Evolutionary conservation across 139 green algal species (phyloP).

Genomic region (Marvania coccoides): DNA sequence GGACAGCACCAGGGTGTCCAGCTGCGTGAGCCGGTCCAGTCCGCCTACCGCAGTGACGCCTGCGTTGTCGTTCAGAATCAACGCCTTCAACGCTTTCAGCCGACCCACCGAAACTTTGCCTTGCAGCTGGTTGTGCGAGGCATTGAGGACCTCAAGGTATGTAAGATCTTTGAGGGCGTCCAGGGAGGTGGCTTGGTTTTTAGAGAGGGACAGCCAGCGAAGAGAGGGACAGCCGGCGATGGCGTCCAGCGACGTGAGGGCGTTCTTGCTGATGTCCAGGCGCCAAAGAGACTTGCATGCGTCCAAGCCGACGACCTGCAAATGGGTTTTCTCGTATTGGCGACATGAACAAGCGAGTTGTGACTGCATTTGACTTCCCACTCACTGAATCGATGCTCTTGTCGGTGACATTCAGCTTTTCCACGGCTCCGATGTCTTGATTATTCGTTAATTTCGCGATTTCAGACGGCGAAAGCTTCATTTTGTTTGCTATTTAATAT

Average conservation of each 20-base stretch:
- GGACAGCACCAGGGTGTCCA: constrained; percentile 36
- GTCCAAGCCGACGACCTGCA: constrained; percentile 22
- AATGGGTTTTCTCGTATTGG: neutral
- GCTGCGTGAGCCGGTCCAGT: constrained; percentile 11
- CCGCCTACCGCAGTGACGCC: constrained; percentile 15
- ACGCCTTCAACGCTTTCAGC: constrained; percentile 18
- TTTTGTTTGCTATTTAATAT: too few species aligned
- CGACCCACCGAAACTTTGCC: constrained; percentile 27
- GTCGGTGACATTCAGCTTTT: constrained; percentile 3
- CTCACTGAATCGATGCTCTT: neutral
- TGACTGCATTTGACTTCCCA: neutral
- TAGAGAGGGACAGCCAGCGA: constrained; percentile 16
- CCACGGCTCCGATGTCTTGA: neutral
- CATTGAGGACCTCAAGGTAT: constrained; percentile 27
- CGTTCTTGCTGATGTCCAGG: constrained; percentile 22
- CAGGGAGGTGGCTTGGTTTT: neutral
- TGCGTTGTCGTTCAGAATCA: constrained; percentile 33
- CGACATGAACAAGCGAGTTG: neutral
- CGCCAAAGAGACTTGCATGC: neutral
- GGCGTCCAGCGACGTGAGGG: neutral
- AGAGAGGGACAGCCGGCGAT: neutral
- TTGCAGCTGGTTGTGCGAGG: constrained; percentile 13
- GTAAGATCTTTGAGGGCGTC: constrained; percentile 3
- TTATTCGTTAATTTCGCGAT: neutral
- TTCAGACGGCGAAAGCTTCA: constrained; percentile 3